A percentile compares a stretch with the other conserved stretches of the same genome.
Conservation (phyloP, 495 filamentous ascomycete genomes). For the Talaromyces adpressus region DNA sequence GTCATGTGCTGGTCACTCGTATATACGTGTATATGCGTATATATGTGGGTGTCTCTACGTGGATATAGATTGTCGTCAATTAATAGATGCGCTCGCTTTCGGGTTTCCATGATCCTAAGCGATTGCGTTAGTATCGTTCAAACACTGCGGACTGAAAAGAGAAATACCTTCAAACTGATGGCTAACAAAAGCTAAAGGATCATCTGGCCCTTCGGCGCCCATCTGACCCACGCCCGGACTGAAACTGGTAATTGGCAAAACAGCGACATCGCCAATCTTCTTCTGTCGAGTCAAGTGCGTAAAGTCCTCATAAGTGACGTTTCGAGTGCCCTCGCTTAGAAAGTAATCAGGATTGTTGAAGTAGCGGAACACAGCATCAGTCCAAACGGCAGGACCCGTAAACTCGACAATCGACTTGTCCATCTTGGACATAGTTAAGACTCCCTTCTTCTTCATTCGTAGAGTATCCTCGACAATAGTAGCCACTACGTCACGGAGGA, state of each 20-base stretch:
- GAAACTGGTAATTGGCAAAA: slow-evolving; percentile 94
- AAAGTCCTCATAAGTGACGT: slow-evolving; percentile 83
- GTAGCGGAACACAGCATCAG: slow-evolving; percentile 83
- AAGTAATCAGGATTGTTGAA: slow-evolving; percentile 92
- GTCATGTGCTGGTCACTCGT: background rate
- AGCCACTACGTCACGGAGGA: slow-evolving; percentile 79
- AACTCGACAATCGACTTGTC: slow-evolving; percentile 88
- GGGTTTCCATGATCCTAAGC: slow-evolving; percentile 71
- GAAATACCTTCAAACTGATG: slow-evolving; percentile 87
- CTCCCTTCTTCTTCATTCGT: slow-evolving; percentile 61
- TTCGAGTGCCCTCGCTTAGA: slow-evolving; percentile 61
- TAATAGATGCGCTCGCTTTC: slow-evolving; percentile 30
- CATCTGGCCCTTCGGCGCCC: slow-evolving; percentile 82
- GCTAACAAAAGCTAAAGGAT: slow-evolving; percentile 97
- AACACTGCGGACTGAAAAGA: background rate
- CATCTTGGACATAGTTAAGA: slow-evolving; percentile 56
- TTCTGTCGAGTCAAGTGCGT: slow-evolving; percentile 74
- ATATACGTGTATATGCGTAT: background rate
- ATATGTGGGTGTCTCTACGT: background rate
- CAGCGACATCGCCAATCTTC: slow-evolving; percentile 89
- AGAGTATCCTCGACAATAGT: slow-evolving; percentile 79
- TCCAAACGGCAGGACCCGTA: slow-evolving; percentile 93
- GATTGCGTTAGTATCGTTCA: slow-evolving; percentile 3
- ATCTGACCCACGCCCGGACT: slow-evolving; percentile 92
- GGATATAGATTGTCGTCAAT: background rate